phyloP scores from a whole-genome alignment of 176 grass and related monocot species.

The Calamus simplicifolius region DNA sequence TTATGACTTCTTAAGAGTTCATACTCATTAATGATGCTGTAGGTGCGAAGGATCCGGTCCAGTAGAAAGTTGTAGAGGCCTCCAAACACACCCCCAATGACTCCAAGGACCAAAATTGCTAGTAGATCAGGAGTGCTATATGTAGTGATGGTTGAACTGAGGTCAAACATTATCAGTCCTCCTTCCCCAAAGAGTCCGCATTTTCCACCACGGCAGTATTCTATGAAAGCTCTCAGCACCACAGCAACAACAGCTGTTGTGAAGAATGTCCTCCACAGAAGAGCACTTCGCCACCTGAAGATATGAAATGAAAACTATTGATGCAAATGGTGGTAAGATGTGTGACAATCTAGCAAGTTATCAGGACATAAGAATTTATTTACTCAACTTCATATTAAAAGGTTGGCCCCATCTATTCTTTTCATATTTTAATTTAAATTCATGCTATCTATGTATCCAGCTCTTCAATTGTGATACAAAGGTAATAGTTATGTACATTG shows the following conservation, averaged over 20 bases:
- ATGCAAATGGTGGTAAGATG: no score
- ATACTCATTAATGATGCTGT: conserved; percentile 95
- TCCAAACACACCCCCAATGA: conserved; percentile 73
- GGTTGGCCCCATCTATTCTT: no score
- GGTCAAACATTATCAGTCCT: conserved; percentile 96
- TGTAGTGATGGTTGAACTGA: conserved; percentile 44
- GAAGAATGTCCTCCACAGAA: conserved; percentile 95
- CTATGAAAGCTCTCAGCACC: conserved; percentile 53
- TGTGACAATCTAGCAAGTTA: no score
- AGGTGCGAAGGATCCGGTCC: conserved; percentile 59
- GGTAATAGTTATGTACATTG: no score
- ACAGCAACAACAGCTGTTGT: conserved; percentile 93
- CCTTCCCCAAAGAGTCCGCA: conserved; percentile 87
- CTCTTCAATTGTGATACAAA: no score
- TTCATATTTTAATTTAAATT: no score
- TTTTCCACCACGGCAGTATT: conserved; percentile 65
- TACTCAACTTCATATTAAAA: no score
- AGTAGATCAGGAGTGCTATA: conserved; percentile 57
- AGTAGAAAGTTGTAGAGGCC: conserved; percentile 81
- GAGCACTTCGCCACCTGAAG: conserved; percentile 93
- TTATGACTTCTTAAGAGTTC: not conserved
- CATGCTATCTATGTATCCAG: no score
- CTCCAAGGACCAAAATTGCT: conserved; percentile 68
- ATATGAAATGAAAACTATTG: not conserved
- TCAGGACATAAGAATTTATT: no score